Evolutionary conservation across 2,329 filamentous ascomycete species (phyloP), one percentile per base, ranked within the genome.

Genomic region (Keithomyces neogunnii): DNA sequence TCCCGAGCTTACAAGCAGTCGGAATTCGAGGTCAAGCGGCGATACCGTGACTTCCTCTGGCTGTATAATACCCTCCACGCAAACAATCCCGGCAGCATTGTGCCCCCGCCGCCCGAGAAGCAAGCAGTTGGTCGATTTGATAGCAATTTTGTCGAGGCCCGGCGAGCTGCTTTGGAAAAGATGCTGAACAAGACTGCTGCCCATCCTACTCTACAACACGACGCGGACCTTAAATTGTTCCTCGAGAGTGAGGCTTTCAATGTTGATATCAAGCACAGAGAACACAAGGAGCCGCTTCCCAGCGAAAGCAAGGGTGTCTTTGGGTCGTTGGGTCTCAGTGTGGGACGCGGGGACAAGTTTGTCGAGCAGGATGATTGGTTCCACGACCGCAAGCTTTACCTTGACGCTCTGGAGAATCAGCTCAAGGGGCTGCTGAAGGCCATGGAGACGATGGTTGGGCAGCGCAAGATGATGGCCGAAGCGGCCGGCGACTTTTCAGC

Each of bases 281-380:
- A 97, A 68, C 84, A 92, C 50, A 86, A 89, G 62, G 90, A 96
- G 53, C 88, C 89, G 2, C 82, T 89, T 49, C 77, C 95, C 3
- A 83, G 82, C 42, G 93, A 97, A 70, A 95, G 84, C 72, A 97
- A 97, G 71, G 91, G 93, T 50, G 86, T 97, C 74, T 82, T 97
- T 60, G 89, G 90, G 61, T 88, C 85, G 13, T 78, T 96, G 50
- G 89, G 89, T 28, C 79, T 93, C 55, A 87, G 78, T 56, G 83
- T 92, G 30, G 88, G 91, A 32, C 80, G 84, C 53, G 78, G 82
- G 50, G 84, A 79, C 61, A 99, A 99, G 69, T 99, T 99, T 70
- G 84, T 99, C 39, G 93, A 99, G 70, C 93, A 97, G 65, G 93
- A 99, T 66, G 93, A 99, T 71, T 99, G 92, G 93, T 99, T 99